Percentiles rank a stretch among this genome's conserved stretches.
These are phyloP conservation scores for Ceratocystis destructans DNA, from an alignment of 2,329 filamentous ascomycete genomes.

Conservation along the genomic window DNA sequence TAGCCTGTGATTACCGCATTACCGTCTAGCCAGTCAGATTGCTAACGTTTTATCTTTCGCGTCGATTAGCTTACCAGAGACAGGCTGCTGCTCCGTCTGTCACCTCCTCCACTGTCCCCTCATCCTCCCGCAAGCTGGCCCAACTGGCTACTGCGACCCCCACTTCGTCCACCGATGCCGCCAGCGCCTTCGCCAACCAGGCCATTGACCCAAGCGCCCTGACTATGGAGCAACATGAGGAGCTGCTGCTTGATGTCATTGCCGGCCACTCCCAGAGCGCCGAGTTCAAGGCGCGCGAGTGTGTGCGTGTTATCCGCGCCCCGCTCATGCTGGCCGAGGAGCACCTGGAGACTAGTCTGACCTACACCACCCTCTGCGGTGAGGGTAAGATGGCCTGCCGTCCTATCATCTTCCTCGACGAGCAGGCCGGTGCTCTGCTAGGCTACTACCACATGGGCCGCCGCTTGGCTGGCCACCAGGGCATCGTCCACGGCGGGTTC, in stretches of 20 bases:
- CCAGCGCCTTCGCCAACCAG: conserved; percentile 12
- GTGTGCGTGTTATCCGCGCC: conserved; percentile 18
- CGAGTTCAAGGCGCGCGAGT: conserved; percentile 16
- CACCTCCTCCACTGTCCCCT: neutral
- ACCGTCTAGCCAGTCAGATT: neutral
- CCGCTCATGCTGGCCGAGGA: conserved; percentile 18
- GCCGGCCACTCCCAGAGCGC: conserved; percentile 10
- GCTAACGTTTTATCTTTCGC: neutral
- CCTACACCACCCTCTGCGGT: conserved; percentile 14
- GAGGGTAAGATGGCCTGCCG: conserved; percentile 18
- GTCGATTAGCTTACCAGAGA: conserved; percentile 8
- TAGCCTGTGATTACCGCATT: neutral
- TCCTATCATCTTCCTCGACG: conserved; percentile 19
- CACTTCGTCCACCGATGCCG: conserved; percentile 6
- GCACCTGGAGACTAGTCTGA: conserved; percentile 17
- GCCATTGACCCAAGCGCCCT: conserved; percentile 11
- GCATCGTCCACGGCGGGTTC: conserved; percentile 79
- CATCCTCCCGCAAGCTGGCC: conserved; percentile 11
- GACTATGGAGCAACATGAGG: conserved; percentile 14
- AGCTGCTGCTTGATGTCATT: conserved; percentile 19
- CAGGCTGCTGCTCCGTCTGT: neutral
- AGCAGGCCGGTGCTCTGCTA: conserved; percentile 17
- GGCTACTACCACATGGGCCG: conserved; percentile 39
- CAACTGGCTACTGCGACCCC: conserved; percentile 13
- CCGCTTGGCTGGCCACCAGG: conserved; percentile 76